Evolutionary conservation across 495 filamentous ascomycete species (phyloP).

Genomic region (Podospora fimiseda): DNA sequence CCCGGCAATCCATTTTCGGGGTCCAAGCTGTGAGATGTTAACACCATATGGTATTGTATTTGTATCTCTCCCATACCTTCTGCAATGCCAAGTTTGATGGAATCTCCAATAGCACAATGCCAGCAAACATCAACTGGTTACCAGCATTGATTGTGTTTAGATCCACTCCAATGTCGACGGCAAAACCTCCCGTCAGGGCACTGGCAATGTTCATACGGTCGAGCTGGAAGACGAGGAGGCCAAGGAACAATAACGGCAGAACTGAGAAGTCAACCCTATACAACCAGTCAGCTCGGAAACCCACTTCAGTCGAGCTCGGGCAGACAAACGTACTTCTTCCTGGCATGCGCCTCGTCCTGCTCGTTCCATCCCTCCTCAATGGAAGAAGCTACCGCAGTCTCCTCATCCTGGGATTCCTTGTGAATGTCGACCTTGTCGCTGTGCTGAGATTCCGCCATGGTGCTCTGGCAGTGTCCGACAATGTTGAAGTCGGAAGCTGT

Average conservation of each 20-base stretch:
- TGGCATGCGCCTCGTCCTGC: conserved; percentile 2
- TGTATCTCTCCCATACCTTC: background rate
- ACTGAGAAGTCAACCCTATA: conserved; percentile 14
- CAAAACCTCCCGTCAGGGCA: conserved; percentile 43
- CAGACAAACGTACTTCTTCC: conserved; percentile 5
- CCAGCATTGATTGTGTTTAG: conserved; percentile 48
- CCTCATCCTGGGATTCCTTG: background rate
- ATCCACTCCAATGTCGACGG: conserved; percentile 38
- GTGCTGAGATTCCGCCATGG: background rate
- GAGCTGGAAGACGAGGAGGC: conserved; percentile 27
- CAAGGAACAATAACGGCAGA: conserved; percentile 17
- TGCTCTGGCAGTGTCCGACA: background rate
- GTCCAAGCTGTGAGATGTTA: conserved; percentile 42
- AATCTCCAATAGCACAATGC: conserved; percentile 48
- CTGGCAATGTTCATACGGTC: conserved; percentile 48
- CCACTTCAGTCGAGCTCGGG: background rate
- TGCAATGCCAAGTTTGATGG: conserved; percentile 47
- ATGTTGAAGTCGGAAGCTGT: background rate
- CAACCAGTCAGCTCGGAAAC: background rate
- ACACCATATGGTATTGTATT: background rate
- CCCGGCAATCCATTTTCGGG: conserved; percentile 43
- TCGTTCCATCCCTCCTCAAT: conserved; percentile 1
- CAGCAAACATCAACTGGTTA: conserved; percentile 43
- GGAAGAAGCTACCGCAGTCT: background rate
- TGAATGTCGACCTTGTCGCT: background rate